Evolutionary conservation across 2,329 filamentous ascomycete species (phyloP).

Genomic region (Pezicula neosporulosa): DNA sequence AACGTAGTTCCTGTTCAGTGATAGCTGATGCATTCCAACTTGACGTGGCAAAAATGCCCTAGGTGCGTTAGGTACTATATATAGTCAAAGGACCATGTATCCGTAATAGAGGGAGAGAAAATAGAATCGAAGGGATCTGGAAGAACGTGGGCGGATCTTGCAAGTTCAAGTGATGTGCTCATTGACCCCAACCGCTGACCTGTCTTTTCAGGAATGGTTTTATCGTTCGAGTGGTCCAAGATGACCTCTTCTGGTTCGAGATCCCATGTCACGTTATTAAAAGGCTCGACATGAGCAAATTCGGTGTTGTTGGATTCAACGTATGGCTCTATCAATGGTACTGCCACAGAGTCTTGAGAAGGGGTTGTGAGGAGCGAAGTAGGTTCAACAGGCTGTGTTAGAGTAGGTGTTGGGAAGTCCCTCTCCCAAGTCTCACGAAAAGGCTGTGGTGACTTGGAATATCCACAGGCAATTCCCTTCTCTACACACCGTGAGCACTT

Average conservation of each 20-base stretch:
- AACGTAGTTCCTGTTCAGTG: slow-evolving; percentile 12
- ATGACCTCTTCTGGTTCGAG: too few relatives aligned
- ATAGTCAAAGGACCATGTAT: not conserved
- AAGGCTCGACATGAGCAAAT: too few relatives aligned
- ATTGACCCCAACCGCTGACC: too few relatives aligned
- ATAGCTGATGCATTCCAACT: not conserved
- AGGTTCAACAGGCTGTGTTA: not conserved
- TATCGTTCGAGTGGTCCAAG: too few relatives aligned
- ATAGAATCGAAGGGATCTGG: not conserved
- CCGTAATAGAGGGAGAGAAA: not conserved
- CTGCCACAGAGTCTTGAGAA: too few relatives aligned
- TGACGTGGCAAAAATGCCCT: slow-evolving; percentile 9
- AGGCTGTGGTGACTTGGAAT: not conserved
- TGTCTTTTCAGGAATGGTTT: too few relatives aligned
- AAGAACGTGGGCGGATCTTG: not conserved
- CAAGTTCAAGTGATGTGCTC: too few relatives aligned
- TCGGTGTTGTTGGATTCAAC: too few relatives aligned
- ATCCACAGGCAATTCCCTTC: slow-evolving; percentile 9
- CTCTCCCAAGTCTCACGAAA: not conserved
- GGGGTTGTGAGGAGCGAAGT: not conserved
- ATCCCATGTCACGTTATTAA: too few relatives aligned
- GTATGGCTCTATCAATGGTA: too few relatives aligned
- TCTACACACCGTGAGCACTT: slow-evolving; percentile 12
- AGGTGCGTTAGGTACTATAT: not conserved
- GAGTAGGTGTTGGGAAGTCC: not conserved